These are phyloP conservation scores for Leucosporidium scottii DNA, from an alignment of 768 basidiomycete species.

Conservation along the genomic window DNA sequence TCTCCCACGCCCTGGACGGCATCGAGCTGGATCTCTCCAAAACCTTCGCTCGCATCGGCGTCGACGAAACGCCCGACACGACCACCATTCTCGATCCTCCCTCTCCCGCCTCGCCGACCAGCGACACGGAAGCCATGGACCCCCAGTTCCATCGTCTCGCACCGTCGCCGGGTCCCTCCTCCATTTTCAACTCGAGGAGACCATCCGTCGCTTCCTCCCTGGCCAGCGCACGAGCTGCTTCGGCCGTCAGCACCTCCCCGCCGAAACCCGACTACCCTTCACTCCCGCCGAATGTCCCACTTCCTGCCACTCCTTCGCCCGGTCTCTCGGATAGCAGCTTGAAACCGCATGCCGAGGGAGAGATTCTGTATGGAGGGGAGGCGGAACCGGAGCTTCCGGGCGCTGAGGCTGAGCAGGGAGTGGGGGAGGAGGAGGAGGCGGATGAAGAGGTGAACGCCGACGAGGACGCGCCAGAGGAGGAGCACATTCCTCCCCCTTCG, in stretches of 20 bases:
- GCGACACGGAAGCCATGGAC: conserved; percentile 22
- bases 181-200: conserved; percentile 2
- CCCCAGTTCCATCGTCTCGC: conserved; percentile 7
- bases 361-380: background rate
- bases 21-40: conserved; percentile 26
- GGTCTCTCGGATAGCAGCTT: background rate
- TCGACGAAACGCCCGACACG: background rate
- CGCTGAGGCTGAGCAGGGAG: background rate
- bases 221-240: background rate
- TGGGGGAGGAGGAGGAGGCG: background rate
- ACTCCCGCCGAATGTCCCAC: too few relatives aligned
- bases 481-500: background rate
- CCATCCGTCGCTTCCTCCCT: conserved; percentile 1
- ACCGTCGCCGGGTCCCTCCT: background rate
- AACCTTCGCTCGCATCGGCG: background rate
- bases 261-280: background rate
- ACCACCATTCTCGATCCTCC: background rate
- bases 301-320: too few relatives aligned
- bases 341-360: background rate
- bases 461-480: background rate
- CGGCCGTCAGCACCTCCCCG: background rate
- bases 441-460: background rate
- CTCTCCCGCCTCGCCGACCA: background rate
- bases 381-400: too few relatives aligned
- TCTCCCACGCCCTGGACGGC: conserved; percentile 30